Base-by-base conservation (phyloP, 305 asterid species). In the Andrographis paniculata region DNA sequence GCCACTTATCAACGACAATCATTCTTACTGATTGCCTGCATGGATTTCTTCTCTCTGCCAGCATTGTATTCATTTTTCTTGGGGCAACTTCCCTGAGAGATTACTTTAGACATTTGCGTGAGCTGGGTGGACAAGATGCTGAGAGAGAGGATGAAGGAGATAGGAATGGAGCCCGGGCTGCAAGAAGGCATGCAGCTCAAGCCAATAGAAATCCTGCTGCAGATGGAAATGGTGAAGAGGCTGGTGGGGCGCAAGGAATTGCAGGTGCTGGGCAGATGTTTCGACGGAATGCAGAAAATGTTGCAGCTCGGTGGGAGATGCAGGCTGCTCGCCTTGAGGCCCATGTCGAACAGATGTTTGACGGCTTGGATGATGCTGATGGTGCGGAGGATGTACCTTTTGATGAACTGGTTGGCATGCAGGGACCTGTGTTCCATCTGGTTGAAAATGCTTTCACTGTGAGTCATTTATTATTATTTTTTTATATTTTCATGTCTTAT, bases 351-450 rank as follows among this genome's bases (percentile, higher is more conserved):
- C 99, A 87, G 76, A 84, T 91, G 84, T 91, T 91, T 76, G 99
- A 91, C 79, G 99, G 95, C 42, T 45, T 87, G 72, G 96, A 91
- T 72, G 99, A 91, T 68, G 99, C 87, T 48, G 96, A 91, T 72
- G 96, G 96, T 52, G 99, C 94, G 11, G 99, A 87, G 74, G 99
- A 91, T 63, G 99, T 91, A 15, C 94, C 99, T 36, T 91, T 91
- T 44, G 99, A 83, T 58, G 96, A 91, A 70, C 79, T 91, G 64
- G 96, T 91, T 58, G 96, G 99, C 71, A 91, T 91, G 96, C 96
- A 86, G 75, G 99, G 96, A 41, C 99, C 96, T 41, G 93, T 91
- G 21, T 91, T 91, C 58, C 99, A 91, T 74, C 77, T 91, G 59
- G 95, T 86, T 58, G 96, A 91, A 64, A 91, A 86, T 62, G 96